Percentiles rank a stretch among this genome's conserved stretches.
Evolutionary conservation across 2,329 filamentous ascomycete species (phyloP).

Genomic region (Cercospora berteroae): DNA sequence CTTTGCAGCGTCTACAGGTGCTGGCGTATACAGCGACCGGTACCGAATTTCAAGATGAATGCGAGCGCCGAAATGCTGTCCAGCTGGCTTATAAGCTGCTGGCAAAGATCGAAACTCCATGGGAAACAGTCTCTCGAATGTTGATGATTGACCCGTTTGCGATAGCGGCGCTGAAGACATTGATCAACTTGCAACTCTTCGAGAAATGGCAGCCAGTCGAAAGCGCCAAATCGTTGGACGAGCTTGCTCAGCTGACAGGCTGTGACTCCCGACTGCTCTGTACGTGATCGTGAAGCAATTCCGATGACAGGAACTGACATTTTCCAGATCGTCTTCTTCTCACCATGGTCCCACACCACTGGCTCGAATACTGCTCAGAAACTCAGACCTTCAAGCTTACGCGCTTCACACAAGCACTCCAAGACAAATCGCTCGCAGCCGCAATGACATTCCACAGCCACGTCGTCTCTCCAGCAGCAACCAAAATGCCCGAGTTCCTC

Average conservation of each 20-base stretch:
- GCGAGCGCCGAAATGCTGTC: constrained; percentile 6
- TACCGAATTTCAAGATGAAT: background rate
- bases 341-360: constrained; percentile 6
- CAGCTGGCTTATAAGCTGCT: constrained; percentile 4
- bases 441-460: constrained; percentile 5
- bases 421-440: constrained; percentile 4
- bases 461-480: constrained; percentile 2
- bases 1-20: background rate
- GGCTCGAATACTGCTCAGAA: background rate
- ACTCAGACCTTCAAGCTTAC: constrained; percentile 1
- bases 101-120: constrained; percentile 7
- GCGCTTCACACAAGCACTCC: constrained; percentile 2
- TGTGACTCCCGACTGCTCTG: constrained; percentile 8
- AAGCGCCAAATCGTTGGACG: background rate
- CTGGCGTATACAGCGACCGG: background rate
- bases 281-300: background rate
- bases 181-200: constrained; percentile 4
- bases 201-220: background rate
- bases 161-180: constrained; percentile 8
- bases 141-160: constrained; percentile 10
- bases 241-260: background rate
- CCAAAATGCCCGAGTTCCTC: background rate
- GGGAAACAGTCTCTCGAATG: constrained; percentile 6
- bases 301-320: background rate
- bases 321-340: constrained; percentile 5